Base-by-base conservation (phyloP, 768 basidiomycete genomes). In the Suillus clintonianus region DNA sequence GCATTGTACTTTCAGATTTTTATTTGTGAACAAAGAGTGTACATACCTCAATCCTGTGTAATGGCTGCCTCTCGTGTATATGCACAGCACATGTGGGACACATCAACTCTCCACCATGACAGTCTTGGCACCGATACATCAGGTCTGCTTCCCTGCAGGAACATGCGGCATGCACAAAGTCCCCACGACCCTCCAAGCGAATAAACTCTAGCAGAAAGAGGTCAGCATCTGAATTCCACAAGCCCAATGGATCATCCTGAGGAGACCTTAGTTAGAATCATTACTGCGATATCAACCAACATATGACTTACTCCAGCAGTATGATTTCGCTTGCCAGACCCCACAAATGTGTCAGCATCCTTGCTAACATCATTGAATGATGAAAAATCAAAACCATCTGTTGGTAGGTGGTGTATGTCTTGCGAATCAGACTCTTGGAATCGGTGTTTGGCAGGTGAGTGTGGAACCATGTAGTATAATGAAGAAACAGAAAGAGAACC, bases 1-100 rank as follows among this genome's bases (percentile, higher is more conserved):
- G 45, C 63, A 14, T 24, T 24, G 47, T 22, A 43, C 19, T 1
- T 34, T 39, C 39, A 39, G 14, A 39, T 39, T 4, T 13, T 3
- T 39, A 13, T 39, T 39, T 13, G 13, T 2, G 14, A 13, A 39
- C 39, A 39, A 39, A 39, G 9, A 39, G 39, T 15, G 14, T 13
- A 39, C 39, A 14, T 39, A 64, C 63, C 60, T 64, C 48, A 36
- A 45, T 45, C n/a, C 19, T 45, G 43, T 45, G 43, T n/a, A 45
- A n/a, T 10, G 5, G 43, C 10, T n/a, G 43, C 14, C 34, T 34
- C 43, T 32, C 22, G 13, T 64, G 64, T 17, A 32, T 22, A 3
- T n/a, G 15, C 2, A 64, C 15, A 30, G 50, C 15, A 8, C 64
- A 64, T 37, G 42, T 10, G 19, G 5, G 32, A 14, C 57, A 58